Evolutionary conservation across 1,284 basidiomycete genomes (phyloP).

Genomic region (Papiliotrema laurentii): DNA sequence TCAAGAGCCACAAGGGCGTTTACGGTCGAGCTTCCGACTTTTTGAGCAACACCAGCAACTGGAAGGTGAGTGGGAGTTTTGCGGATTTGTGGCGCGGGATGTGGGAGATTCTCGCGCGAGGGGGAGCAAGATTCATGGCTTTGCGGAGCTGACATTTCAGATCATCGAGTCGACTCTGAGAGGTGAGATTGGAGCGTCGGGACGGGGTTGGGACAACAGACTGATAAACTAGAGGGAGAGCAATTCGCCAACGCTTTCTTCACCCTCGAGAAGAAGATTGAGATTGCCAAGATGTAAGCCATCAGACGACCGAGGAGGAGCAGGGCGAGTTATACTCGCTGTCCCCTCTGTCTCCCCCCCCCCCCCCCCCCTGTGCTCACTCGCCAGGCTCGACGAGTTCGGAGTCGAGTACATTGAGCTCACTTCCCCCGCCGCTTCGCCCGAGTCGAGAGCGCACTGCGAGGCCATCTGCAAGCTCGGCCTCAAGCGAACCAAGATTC

Average conservation of each 20-base stretch:
- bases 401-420: constrained; percentile 99
- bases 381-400: constrained; percentile 72
- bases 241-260: constrained; percentile 99
- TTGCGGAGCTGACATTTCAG: constrained; percentile 15
- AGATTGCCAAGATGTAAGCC: constrained; percentile 77
- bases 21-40: constrained; percentile 86
- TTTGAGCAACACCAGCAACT: constrained; percentile 84
- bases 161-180: constrained; percentile 96
- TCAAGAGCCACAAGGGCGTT: constrained; percentile 57
- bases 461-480: constrained; percentile 99
- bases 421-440: constrained; percentile 95
- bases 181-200: constrained; percentile 54
- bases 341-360: not conserved
- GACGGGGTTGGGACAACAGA: not conserved
- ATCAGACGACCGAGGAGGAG: not conserved
- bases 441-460: constrained; percentile 91
- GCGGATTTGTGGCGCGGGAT: no score
- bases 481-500: constrained; percentile 73
- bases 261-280: constrained; percentile 99
- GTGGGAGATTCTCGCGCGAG: no score
- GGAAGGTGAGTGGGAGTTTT: constrained; percentile 54
- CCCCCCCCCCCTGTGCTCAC: not conserved
- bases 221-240: constrained; percentile 72
- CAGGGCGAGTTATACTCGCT: constrained; percentile 12
- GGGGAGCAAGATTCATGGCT: no score